Base-by-base conservation (phyloP, 768 basidiomycete genomes). In the Hericium rajendrae region DNA sequence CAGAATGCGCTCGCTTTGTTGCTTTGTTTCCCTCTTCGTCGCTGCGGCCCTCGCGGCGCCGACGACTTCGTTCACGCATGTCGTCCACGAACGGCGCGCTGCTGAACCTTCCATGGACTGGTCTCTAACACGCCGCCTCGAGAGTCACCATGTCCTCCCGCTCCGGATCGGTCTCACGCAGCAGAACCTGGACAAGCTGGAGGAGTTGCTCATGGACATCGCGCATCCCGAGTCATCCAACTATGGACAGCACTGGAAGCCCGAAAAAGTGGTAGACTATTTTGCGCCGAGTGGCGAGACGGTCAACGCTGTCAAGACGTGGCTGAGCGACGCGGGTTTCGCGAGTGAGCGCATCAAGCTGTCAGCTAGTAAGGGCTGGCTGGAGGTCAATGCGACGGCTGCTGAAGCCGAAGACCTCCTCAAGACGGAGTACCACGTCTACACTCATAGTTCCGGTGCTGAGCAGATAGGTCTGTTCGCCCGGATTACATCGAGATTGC, bases 231-330 rank as follows among this genome's bases (percentile, higher is more conserved):
- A 66, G 15, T 80, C 78, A 8, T 65, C 70, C 15, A 70, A 65
- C 55, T 80, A 77, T 49, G 78, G 77, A 1, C 69, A 74, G 37
- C 79, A 80, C 56, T 78, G 76, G 75, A 67, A 73, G 1, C 65
- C 77, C 1, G 62, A 60, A 20, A 59, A 70, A 26, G 66, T 80
- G 51, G 73, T 71, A 20, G 66, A 73, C n/a, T 70, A 64, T 50
- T 79, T 79, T 53, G 71, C 75, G 0, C 78, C 78, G 0, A 70
- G 67, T 51, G 51, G 61, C 22, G 68, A 71, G 40, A 71, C 75
- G 0, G 61, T 77, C 12, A 64, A 67, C 2, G 58, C 66, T 3
- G 78, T 78, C n/a, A 67, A 64, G 37, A 58, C 57, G 16, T 80
- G 78, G 78, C 65, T 79, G 16, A 46, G 66, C 2, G 66, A 69